Conservation (phyloP, 352 stramenopile species). For the Globisporangium solare region DNA sequence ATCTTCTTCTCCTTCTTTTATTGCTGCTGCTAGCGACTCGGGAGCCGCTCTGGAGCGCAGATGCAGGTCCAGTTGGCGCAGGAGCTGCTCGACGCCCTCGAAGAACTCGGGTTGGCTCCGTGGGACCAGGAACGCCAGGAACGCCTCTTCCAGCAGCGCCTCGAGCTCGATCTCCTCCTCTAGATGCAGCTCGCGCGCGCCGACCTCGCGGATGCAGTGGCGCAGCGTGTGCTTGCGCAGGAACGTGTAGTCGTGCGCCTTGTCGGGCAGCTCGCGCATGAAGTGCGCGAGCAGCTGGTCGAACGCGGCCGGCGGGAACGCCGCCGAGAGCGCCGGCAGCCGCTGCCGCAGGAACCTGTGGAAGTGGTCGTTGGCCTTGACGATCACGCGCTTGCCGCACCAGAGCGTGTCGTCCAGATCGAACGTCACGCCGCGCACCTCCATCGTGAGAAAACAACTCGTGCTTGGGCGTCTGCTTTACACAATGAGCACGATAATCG, state of each 20-base stretch:
- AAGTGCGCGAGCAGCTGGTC: slow-evolving; percentile 33
- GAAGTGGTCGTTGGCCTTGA: slow-evolving; percentile 39
- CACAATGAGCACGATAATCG: no score
- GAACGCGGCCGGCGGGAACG: slow-evolving; percentile 45
- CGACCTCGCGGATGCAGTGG: slow-evolving; percentile 30
- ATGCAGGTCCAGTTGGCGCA: slow-evolving; percentile 29
- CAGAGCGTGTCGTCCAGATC: slow-evolving; percentile 80
- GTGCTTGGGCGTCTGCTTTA: no score
- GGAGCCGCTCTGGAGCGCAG: slow-evolving; percentile 13
- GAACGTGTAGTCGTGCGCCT: slow-evolving; percentile 68
- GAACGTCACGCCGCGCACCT: slow-evolving; percentile 59
- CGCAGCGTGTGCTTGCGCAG: slow-evolving; percentile 55
- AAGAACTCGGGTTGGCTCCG: slow-evolving; percentile 63
- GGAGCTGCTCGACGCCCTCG: slow-evolving; percentile 42
- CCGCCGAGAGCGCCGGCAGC: slow-evolving; percentile 24
- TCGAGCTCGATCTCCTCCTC: slow-evolving; percentile 20
- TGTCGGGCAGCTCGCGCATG: slow-evolving; percentile 32
- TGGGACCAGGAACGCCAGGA: slow-evolving; percentile 50
- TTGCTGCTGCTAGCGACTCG: not conserved
- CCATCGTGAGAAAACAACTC: no score
- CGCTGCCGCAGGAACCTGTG: slow-evolving; percentile 36
- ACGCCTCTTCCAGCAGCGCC: slow-evolving; percentile 42
- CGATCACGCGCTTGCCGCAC: slow-evolving; percentile 50
- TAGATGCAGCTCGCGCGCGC: slow-evolving; percentile 18
- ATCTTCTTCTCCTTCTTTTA: no score